Conservation (phyloP, 2,329 filamentous ascomycete genomes). For the Cladophialophora yegresii region DNA sequence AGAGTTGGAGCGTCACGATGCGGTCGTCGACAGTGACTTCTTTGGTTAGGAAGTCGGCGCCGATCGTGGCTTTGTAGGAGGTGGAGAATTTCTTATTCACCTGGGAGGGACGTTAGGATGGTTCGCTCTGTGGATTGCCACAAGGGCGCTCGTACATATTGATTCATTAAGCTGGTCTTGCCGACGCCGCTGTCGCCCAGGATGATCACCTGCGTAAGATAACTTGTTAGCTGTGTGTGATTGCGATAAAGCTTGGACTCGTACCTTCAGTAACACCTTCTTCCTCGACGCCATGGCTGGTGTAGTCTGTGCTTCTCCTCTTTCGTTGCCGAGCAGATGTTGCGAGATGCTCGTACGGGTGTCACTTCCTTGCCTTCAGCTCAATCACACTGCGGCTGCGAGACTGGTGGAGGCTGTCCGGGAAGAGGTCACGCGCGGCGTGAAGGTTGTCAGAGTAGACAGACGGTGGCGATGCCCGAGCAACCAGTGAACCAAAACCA, state of each 20-base stretch:
- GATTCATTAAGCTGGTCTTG: slow-evolving; percentile 99
- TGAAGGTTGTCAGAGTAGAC: background rate
- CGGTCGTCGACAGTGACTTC: slow-evolving; percentile 97
- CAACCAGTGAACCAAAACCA: background rate
- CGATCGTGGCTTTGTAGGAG: slow-evolving; percentile 99
- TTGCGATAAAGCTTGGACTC: slow-evolving; percentile 3
- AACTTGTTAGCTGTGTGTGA: slow-evolving; percentile 22
- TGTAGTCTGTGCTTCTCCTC: slow-evolving; percentile 3
- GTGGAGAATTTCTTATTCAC: slow-evolving; percentile 99
- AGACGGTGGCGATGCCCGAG: background rate
- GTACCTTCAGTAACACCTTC: slow-evolving; percentile 88
- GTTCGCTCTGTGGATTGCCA: slow-evolving; percentile 1
- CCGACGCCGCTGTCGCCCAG: slow-evolving; percentile 97
- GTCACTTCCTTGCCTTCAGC: slow-evolving; percentile 6
- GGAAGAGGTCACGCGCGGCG: slow-evolving; percentile 16
- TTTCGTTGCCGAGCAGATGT: background rate
- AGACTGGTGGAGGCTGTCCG: slow-evolving; percentile 2
- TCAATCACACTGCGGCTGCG: slow-evolving; percentile 7
- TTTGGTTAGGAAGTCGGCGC: slow-evolving; percentile 96
- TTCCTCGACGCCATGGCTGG: slow-evolving; percentile 72
- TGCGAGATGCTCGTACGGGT: background rate
- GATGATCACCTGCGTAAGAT: slow-evolving; percentile 80
- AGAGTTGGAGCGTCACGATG: slow-evolving; percentile 98
- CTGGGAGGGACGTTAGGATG: slow-evolving; percentile 51
- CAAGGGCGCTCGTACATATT: slow-evolving; percentile 76